phyloP scores from a whole-genome alignment of 768 basidiomycete species.

The Plicaturopsis crispa region DNA sequence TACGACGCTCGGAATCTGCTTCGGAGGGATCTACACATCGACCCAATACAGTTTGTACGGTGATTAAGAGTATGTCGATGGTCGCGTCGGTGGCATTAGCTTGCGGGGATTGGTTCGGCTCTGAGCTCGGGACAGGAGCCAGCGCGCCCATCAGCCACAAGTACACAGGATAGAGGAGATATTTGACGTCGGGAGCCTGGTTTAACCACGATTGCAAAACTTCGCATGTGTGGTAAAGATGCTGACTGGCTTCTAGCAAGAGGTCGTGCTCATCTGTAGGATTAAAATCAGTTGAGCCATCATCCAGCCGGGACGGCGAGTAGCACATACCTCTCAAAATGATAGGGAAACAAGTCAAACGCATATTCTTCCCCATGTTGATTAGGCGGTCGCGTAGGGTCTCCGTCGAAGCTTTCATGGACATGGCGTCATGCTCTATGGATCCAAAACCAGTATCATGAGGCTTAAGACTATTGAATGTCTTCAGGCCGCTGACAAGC shows the following conservation, averaged over 20 bases:
- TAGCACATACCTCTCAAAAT: conserved; percentile 27
- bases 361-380: conserved; percentile 13
- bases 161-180: not conserved
- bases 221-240: conserved; percentile 3
- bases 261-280: conserved; percentile 27
- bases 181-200: not conserved
- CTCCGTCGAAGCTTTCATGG: conserved; percentile 15
- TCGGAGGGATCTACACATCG: conserved; percentile 15
- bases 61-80: conserved; percentile 58
- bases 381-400: conserved; percentile 20
- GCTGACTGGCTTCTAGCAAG: conserved; percentile 19
- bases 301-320: not conserved
- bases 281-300: not conserved
- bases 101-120: conserved; percentile 8
- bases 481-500: conserved; percentile 22
- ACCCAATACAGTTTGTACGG: conserved; percentile 53
- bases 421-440: conserved; percentile 19
- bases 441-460: conserved; percentile 14
- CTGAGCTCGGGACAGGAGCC: conserved; percentile 3
- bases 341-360: conserved; percentile 20
- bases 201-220: conserved; percentile 21
- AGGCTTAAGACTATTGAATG: conserved; percentile 25
- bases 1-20: conserved; percentile 37
- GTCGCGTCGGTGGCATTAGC: conserved; percentile 27
- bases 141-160: not conserved